Conservation (phyloP, 805 yeast species). For the Candida fluviatilis region DNA sequence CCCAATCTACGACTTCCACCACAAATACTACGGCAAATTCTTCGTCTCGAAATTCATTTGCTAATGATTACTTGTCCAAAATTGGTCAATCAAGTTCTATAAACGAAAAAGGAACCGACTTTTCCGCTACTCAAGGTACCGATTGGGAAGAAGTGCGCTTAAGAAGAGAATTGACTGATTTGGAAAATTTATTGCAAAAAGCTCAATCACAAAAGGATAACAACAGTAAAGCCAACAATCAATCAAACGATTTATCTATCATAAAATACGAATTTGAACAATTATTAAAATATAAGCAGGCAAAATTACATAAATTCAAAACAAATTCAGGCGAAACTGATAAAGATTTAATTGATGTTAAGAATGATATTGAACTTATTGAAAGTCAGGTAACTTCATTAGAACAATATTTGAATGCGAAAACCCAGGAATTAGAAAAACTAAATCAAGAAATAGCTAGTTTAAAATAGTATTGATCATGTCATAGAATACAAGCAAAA, state of each 20-base stretch:
- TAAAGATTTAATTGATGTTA: constrained; percentile 47
- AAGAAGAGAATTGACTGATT: constrained; percentile 69
- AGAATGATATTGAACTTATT: constrained; percentile 61
- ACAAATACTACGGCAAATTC: constrained; percentile 10
- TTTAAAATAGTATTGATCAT: too few relatives aligned
- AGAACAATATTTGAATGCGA: constrained; percentile 60
- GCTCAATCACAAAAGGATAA: constrained; percentile 15
- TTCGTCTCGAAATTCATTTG: constrained; percentile 36
- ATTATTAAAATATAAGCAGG: constrained; percentile 71
- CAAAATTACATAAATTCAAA: constrained; percentile 36
- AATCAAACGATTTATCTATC: constrained; percentile 19
- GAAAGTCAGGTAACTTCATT: constrained; percentile 73
- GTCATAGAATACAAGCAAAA: too few relatives aligned
- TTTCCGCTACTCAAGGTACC: constrained; percentile 66
- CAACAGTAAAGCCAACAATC: constrained; percentile 4
- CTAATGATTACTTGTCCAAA: constrained; percentile 50
- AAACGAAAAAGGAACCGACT: constrained; percentile 57
- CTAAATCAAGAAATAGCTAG: constrained; percentile 41
- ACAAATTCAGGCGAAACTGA: constrained; percentile 4
- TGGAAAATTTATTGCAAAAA: constrained; percentile 61
- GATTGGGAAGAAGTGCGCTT: constrained; percentile 92
- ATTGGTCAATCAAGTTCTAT: constrained; percentile 46
- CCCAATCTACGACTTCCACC: constrained; percentile 25
- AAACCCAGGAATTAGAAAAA: constrained; percentile 55
- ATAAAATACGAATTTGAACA: constrained; percentile 71